Base-by-base conservation (phyloP, 352 stramenopile genomes). In the Pythium periplocum region DNA sequence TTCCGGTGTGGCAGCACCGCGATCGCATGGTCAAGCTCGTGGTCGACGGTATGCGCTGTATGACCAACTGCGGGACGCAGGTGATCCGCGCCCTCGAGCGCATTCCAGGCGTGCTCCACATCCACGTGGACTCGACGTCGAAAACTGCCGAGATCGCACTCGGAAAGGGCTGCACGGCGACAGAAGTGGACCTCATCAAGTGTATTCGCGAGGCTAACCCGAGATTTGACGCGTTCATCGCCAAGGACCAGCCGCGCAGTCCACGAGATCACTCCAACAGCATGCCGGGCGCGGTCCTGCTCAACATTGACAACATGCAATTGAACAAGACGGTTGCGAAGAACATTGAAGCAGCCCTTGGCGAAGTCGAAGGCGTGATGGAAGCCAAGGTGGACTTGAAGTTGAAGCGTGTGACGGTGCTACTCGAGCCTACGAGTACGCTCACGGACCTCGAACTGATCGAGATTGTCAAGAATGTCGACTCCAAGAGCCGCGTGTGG, bases 111-210 rank as follows among this genome's bases (percentile, higher is more conserved):
- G 86, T 95, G 48, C 64, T 90, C 35, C 77, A 90, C 46, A 91
- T 93, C 54, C 74, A 90, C 56, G 81, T 95, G 11, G 81, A 92
- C 53, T 92, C 78, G 26, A 83, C 82, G 61, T 86, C 74, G 37
- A 93, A 87, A 64, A 81, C 67, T 11, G 83, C 86, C 3, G 80
- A 86, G 17, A 69, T 95, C 38, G 81, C 80, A 35, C 55, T 94
- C 26, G 82, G 75, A 3, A 90, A 90, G 54, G 81, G 79, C 36
- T 90, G 73, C 44, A 91, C 82, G 6, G 86, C 78, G 6, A 92
- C 83, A 2, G 84, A 88, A 45, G 83, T 93, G 32, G 86, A 96
- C 56, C 68, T 96, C 31, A 95, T 96, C 69, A 84, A 90, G 64
- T 76, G 78, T 41, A 85, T 96, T 7, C 73, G 74, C 34, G 75